Conservation (phyloP, 169 alveolate genomes). For the Haemoproteus tartakovskyi region DNA sequence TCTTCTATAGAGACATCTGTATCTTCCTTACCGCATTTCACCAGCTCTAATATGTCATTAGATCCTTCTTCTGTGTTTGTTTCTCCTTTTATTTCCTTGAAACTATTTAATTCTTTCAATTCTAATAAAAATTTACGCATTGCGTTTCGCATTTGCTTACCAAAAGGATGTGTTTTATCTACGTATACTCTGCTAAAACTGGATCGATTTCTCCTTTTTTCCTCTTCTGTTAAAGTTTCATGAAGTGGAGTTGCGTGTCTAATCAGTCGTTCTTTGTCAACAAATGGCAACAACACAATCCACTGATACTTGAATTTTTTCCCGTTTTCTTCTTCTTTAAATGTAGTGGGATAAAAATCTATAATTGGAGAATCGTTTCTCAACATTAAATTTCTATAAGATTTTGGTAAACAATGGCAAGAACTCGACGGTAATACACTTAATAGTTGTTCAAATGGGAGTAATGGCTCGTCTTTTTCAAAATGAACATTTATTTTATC, state of each 20-base stretch:
- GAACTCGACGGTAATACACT: constrained; percentile 96
- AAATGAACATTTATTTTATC: constrained; percentile 65
- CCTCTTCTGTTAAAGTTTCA: constrained; percentile 68
- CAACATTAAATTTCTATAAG: constrained; percentile 75
- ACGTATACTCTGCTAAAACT: constrained; percentile 35
- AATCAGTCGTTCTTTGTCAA: constrained; percentile 78
- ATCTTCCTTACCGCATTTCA: background rate
- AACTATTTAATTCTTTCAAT: too few species aligned
- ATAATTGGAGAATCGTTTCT: constrained; percentile 75
- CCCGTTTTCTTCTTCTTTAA: constrained; percentile 84
- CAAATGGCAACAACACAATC: constrained; percentile 86
- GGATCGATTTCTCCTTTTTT: constrained; percentile 72
- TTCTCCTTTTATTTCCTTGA: constrained; percentile 20
- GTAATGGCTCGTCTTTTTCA: constrained; percentile 89
- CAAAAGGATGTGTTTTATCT: constrained; percentile 15
- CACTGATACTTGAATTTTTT: constrained; percentile 82
- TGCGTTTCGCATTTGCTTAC: constrained; percentile 38
- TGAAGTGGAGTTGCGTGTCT: constrained; percentile 75
- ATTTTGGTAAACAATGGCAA: constrained; percentile 90
- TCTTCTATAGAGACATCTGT: too few species aligned
- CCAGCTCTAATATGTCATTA: too few species aligned
- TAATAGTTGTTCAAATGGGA: constrained; percentile 95
- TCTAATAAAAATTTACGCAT: too few species aligned
- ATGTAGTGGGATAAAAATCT: constrained; percentile 79
- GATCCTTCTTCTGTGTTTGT: too few species aligned